Evolutionary conservation across 2,329 filamentous ascomycete genomes (phyloP).

Genomic region (Exophiala calicioides): DNA sequence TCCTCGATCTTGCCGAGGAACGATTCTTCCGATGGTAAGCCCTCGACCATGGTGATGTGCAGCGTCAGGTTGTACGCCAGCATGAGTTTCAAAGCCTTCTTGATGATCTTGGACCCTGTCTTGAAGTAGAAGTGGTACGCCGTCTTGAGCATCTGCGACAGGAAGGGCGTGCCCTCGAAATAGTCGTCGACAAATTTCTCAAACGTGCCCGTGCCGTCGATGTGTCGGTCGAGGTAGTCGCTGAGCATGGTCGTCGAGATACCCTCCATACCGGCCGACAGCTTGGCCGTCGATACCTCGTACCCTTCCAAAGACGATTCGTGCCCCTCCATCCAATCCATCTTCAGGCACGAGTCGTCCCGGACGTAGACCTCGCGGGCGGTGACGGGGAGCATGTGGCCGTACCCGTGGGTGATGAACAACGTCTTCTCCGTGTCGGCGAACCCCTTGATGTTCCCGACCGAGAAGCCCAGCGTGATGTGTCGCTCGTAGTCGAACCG

Average conservation of each 20-base stretch:
- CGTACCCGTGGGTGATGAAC: conserved; percentile 96
- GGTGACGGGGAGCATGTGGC: conserved; percentile 87
- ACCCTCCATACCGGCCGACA: conserved; percentile 86
- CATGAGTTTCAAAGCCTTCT: conserved; percentile 92
- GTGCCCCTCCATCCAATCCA: conserved; percentile 89
- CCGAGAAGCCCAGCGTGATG: conserved; percentile 79
- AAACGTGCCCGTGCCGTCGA: conserved; percentile 85
- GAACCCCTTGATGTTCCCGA: conserved; percentile 91
- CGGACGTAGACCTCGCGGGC: conserved; percentile 91
- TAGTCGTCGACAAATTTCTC: conserved; percentile 94
- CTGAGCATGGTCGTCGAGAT: conserved; percentile 78
- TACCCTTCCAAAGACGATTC: conserved; percentile 72
- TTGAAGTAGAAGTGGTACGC: conserved; percentile 90
- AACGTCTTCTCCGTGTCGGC: conserved; percentile 64
- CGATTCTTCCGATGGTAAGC: conserved; percentile 75
- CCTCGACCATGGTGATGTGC: conserved; percentile 93
- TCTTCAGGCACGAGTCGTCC: conserved; percentile 87
- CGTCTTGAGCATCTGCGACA: conserved; percentile 95
- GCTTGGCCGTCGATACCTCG: conserved; percentile 81
- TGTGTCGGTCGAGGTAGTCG: conserved; percentile 92
- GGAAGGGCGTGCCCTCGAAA: conserved; percentile 91
- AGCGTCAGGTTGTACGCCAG: conserved; percentile 93
- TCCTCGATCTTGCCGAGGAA: conserved; percentile 83
- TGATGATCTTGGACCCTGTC: conserved; percentile 83
- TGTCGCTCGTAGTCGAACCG: conserved; percentile 95